These are phyloP conservation scores for Tylopilus vinaceipallidus DNA, from an alignment of 768 basidiomycete genomes.

Conservation along the genomic window DNA sequence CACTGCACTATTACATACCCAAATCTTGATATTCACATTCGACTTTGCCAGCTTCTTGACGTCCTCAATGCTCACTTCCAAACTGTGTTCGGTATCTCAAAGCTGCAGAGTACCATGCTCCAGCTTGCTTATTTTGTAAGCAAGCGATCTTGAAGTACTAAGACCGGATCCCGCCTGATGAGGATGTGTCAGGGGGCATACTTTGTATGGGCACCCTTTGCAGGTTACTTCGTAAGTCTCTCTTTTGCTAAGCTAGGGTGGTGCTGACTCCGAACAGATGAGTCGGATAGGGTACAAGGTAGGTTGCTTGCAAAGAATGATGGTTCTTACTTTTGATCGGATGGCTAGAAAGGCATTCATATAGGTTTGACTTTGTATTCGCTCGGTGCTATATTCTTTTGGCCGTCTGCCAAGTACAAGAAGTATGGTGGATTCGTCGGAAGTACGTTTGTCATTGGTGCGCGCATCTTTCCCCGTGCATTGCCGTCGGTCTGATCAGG, in stretches of 20 bases:
- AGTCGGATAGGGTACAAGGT: constrained; percentile 66
- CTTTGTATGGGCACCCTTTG: constrained; percentile 56
- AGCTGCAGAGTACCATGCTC: constrained; percentile 70
- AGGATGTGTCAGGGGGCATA: constrained; percentile 49
- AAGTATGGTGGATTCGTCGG: constrained; percentile 74
- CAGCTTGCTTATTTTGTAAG: constrained; percentile 70
- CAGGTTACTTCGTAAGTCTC: constrained; percentile 51
- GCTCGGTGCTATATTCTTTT: constrained; percentile 72
- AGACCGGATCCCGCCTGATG: background rate
- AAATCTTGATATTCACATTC: constrained; percentile 16
- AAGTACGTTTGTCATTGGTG: constrained; percentile 68
- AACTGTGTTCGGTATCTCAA: constrained; percentile 60
- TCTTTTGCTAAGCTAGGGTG: background rate
- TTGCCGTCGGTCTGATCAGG: background rate
- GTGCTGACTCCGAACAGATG: constrained; percentile 41
- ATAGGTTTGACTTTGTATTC: constrained; percentile 59
- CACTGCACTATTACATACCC: background rate
- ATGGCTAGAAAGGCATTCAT: constrained; percentile 54
- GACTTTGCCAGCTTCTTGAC: constrained; percentile 51
- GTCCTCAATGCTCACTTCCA: constrained; percentile 76
- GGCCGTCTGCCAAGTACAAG: constrained; percentile 68
- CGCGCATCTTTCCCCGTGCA: constrained; percentile 3
- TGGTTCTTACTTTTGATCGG: background rate
- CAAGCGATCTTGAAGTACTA: background rate
- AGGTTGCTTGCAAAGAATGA: background rate